These are phyloP conservation scores for Salvia hispanica DNA, from an alignment of 257 asterid genomes.

Conservation along the genomic window DNA sequence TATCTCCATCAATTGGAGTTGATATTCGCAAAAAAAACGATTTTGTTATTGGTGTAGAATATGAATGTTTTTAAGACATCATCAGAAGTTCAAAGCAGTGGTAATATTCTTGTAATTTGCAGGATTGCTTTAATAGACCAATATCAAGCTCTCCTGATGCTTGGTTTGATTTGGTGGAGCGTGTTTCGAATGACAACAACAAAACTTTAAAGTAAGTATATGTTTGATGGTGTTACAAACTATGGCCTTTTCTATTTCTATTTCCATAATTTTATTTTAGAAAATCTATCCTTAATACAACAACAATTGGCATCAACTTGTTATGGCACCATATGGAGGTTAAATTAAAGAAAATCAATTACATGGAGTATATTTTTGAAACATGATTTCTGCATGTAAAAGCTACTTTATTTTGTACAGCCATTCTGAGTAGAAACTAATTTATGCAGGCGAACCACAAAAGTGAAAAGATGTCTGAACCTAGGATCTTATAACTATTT, in stretches of 20 bases:
- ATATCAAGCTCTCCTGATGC: constrained; percentile 99
- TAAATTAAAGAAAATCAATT: constrained; percentile 9
- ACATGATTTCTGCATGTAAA: constrained; percentile 23
- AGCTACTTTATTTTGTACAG: constrained; percentile 20
- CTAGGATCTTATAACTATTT: constrained; percentile 96
- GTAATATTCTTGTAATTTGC: constrained; percentile 25
- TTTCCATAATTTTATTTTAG: constrained; percentile 10
- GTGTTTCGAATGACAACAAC: constrained; percentile 85
- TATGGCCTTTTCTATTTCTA: constrained; percentile 3
- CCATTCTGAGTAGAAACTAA: constrained; percentile 24
- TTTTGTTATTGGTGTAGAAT: not conserved
- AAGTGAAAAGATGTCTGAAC: constrained; percentile 78
- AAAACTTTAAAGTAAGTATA: constrained; percentile 77
- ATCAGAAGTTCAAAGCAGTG: constrained; percentile 3
- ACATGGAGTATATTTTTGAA: constrained; percentile 9
- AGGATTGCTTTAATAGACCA: constrained; percentile 99
- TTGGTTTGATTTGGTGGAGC: constrained; percentile 99
- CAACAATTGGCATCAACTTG: constrained; percentile 1
- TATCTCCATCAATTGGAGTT: not conserved
- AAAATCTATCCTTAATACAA: not conserved
- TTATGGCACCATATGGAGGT: constrained; percentile 7
- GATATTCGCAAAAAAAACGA: not conserved
- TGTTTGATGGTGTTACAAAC: constrained; percentile 11
- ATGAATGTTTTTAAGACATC: not conserved
- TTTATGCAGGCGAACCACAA: constrained; percentile 72